Percentiles rank a stretch among this genome's conserved stretches.
Conservation (phyloP, 208 protist species). For the Wallacemonas collosoma region DNA sequence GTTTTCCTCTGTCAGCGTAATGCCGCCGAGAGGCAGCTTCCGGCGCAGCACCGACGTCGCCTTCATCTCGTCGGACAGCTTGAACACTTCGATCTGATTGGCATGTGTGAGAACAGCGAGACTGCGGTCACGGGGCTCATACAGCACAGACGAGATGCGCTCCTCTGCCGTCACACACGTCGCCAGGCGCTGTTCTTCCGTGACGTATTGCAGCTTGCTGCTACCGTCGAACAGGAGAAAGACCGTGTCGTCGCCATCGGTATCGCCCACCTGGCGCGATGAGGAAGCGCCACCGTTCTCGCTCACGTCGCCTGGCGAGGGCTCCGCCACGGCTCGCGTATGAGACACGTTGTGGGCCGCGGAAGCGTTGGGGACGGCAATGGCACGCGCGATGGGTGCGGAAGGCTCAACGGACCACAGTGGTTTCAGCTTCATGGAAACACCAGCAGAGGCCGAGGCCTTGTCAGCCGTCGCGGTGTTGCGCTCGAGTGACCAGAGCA, state of each 20-base stretch:
- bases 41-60: slow-evolving; percentile 50
- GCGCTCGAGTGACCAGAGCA: slow-evolving; percentile 72
- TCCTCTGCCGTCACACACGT: slow-evolving; percentile 56
- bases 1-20: slow-evolving; percentile 31
- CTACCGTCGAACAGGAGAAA: slow-evolving; percentile 68
- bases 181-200: slow-evolving; percentile 71
- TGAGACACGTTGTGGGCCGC: no score
- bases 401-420: slow-evolving; percentile 72
- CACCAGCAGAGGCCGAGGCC: slow-evolving; percentile 17
- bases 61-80: slow-evolving; percentile 50
- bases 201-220: slow-evolving; percentile 44
- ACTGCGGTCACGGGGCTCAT: slow-evolving; percentile 55
- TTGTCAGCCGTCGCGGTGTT: slow-evolving; percentile 30
- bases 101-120: slow-evolving; percentile 69
- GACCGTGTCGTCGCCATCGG: slow-evolving; percentile 47
- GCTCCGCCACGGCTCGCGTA: slow-evolving; percentile 1
- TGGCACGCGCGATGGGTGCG: slow-evolving; percentile 38
- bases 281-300: neutral
- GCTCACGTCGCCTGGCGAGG: neutral
- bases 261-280: slow-evolving; percentile 16
- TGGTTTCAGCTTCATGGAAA: slow-evolving; percentile 43
- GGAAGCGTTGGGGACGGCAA: slow-evolving; percentile 35
- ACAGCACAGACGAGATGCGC: slow-evolving; percentile 57
- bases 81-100: slow-evolving; percentile 70
- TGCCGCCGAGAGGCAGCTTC: slow-evolving; percentile 61